Evolutionary conservation across 1,284 basidiomycete genomes (phyloP).

Genomic region (Cryptococcus amylolentus): DNA sequence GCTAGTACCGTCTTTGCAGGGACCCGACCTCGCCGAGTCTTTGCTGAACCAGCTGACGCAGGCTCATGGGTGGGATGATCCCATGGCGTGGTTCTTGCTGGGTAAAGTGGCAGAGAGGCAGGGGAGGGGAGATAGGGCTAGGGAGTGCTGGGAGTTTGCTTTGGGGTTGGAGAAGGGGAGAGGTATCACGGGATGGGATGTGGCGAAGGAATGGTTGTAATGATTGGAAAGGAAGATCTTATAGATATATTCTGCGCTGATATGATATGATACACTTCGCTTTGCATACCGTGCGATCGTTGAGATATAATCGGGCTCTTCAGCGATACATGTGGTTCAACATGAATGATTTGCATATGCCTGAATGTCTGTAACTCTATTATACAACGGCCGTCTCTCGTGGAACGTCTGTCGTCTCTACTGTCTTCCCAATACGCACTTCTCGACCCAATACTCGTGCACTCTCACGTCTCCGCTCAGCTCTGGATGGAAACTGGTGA

Average conservation of each 20-base stretch:
- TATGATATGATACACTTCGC: background rate
- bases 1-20: conserved; percentile 32
- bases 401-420: too few relatives aligned
- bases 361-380: background rate
- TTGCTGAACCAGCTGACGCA: conserved; percentile 55
- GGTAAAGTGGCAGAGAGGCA: conserved; percentile 73
- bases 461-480: conserved; percentile 81
- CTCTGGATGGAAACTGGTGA: conserved; percentile 94
- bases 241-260: background rate
- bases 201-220: conserved; percentile 28
- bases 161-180: conserved; percentile 64
- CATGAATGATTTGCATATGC: background rate
- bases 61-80: conserved; percentile 71
- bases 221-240: background rate
- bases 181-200: conserved; percentile 36
- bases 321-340: too few relatives aligned
- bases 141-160: conserved; percentile 71
- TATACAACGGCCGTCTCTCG: background rate
- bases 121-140: conserved; percentile 63
- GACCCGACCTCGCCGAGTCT: conserved; percentile 64
- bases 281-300: background rate
- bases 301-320: background rate
- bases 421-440: conserved; percentile 37
- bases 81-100: conserved; percentile 89
- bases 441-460: conserved; percentile 60